Conservation (phyloP, 495 filamentous ascomycete genomes). For the Patellaria atrata region DNA sequence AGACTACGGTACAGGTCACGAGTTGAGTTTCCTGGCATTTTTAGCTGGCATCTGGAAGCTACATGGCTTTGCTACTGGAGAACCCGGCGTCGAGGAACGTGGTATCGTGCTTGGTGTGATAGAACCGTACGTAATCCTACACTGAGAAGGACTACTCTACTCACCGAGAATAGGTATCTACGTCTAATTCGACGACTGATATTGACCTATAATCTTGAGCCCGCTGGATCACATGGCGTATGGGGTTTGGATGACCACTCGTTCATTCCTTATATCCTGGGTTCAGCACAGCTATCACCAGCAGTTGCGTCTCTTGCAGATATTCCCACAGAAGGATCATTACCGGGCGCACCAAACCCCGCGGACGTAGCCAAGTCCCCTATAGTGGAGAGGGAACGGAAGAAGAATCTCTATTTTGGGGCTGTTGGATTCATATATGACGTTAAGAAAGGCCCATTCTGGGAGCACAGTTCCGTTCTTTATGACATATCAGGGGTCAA, state of each 20-base stretch:
- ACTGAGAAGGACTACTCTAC: background rate
- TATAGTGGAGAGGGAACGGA: constrained; percentile 53
- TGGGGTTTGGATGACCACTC: constrained; percentile 97
- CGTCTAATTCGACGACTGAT: constrained; percentile 72
- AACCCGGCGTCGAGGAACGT: constrained; percentile 47
- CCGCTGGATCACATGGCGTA: constrained; percentile 87
- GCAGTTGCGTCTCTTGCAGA: constrained; percentile 45
- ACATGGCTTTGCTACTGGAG: constrained; percentile 46
- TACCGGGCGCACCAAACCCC: constrained; percentile 55
- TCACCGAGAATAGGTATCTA: constrained; percentile 46
- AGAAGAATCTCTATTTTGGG: constrained; percentile 84
- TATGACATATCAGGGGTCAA: constrained; percentile 87
- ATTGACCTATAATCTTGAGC: constrained; percentile 85
- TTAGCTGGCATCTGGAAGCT: constrained; percentile 83
- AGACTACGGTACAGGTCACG: constrained; percentile 94
- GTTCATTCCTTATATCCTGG: constrained; percentile 93
- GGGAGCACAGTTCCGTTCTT: constrained; percentile 93
- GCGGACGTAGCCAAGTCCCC: constrained; percentile 48
- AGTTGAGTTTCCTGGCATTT: constrained; percentile 88
- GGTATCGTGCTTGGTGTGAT: constrained; percentile 67
- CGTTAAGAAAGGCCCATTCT: constrained; percentile 94
- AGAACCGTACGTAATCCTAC: constrained; percentile 45
- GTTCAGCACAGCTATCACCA: constrained; percentile 73
- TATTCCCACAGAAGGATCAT: constrained; percentile 60
- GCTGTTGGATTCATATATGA: constrained; percentile 98